Base-by-base conservation (phyloP, 257 asterid species). In the Solanum piurae region DNA sequence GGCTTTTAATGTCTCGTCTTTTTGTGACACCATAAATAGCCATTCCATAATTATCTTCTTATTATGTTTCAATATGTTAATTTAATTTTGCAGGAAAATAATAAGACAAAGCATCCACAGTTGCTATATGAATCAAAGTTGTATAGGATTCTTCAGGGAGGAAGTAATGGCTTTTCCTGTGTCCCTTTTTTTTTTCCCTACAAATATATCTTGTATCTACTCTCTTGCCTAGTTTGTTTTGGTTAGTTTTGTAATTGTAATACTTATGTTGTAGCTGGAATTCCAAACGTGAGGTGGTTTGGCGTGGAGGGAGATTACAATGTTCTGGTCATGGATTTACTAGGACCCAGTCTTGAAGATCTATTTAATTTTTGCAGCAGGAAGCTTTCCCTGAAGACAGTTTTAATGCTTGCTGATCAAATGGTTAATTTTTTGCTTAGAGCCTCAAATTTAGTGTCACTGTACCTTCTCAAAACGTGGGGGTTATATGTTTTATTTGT, bases 281-380 rank as follows among this genome's bases (percentile, higher is more conserved):
- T 96, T 91, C 99, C 98, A 37, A 93, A 93, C 87, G 96, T 97
- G 86, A 92, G 98, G 90, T 97, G 99, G 99, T 97, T 93, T 87
- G 99, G 99, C 60, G 96, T 93, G 86, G 98, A 97, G 90, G 98
- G 99, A 88, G 99, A 96, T 87, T 97, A 94, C 92, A 96, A 95
- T 92, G 99, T 95, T 89, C 95, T 97, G 72, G 99, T 96, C 83
- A 97, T 97, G 99, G 99, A 97, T 91, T 94, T 97, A 93, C 99
- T 97, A 88, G 99, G 99, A 31, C 99, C 99, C 62, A 97, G 99
- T 92, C 98, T 97, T 82, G 99, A 97, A 93, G 99, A 97, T 90
- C 92, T 97, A 75, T 97, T 97, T 95, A 97, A 95, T 90, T 95
- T 94, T 88, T 97, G 99, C 93, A 97, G 93, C 92, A 93, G 99